These are phyloP conservation scores for Arctostaphylos glauca DNA, from an alignment of 148 eudicot species.

Conservation along the genomic window DNA sequence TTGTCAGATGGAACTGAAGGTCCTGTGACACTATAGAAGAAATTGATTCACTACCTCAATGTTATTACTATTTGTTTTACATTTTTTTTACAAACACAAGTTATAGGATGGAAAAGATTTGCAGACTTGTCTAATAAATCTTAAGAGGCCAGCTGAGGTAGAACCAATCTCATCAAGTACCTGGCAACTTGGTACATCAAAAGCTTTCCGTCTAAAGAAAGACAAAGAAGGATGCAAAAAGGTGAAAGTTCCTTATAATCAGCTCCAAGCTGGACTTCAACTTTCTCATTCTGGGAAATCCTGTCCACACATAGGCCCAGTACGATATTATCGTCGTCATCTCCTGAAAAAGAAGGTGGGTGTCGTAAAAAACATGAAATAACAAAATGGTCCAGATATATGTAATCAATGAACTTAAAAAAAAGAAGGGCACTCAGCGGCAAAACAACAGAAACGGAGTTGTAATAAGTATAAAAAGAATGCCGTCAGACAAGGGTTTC, in stretches of 20 bases:
- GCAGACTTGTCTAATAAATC: background rate
- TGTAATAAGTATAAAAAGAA: background rate
- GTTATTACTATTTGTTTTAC: too few relatives aligned
- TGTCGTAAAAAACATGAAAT: constrained; percentile 7
- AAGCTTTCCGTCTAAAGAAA: constrained; percentile 85
- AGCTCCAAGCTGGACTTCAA: constrained; percentile 58
- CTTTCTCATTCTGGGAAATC: constrained; percentile 46
- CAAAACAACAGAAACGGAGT: background rate
- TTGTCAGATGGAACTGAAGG: constrained; percentile 30
- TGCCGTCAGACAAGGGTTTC: background rate
- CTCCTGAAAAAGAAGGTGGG: constrained; percentile 34
- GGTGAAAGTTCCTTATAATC: constrained; percentile 76
- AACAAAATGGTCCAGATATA: background rate
- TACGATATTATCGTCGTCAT: constrained; percentile 76
- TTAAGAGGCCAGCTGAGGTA: background rate
- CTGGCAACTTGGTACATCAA: constrained; percentile 73
- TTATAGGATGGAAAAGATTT: background rate
- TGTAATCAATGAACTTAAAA: background rate
- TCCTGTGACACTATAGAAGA: constrained; percentile 48
- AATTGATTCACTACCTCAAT: constrained; percentile 3
- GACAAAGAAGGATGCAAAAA: constrained; percentile 65
- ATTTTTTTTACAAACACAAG: background rate
- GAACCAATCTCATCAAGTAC: constrained; percentile 31
- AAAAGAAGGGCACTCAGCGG: background rate
- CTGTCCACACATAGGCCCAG: constrained; percentile 67